phyloP scores from a whole-genome alignment of 257 asterid species.

The Ajuga chamaepitys region DNA sequence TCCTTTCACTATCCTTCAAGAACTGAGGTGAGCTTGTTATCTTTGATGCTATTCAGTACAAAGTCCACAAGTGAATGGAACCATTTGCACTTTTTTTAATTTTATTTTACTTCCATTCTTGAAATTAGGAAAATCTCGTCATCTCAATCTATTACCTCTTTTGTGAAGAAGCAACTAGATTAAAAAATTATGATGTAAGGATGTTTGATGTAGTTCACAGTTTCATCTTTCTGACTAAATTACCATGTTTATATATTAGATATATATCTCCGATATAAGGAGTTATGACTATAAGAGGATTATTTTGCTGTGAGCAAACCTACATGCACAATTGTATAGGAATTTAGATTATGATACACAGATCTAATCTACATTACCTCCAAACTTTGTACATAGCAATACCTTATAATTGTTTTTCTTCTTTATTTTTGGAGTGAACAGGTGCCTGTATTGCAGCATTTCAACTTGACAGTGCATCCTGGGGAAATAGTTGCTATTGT shows the following conservation, averaged over 20 bases:
- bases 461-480: conserved; percentile 68
- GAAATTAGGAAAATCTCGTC: background rate
- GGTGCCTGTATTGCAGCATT: conserved; percentile 60
- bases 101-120: too few relatives aligned
- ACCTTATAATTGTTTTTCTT: background rate
- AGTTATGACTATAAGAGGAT: background rate
- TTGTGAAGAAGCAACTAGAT: background rate
- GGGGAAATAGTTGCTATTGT: conserved; percentile 92
- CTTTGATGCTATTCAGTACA: background rate
- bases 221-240: background rate
- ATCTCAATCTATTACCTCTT: background rate
- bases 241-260: background rate
- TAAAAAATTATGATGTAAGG: background rate
- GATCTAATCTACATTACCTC: background rate
- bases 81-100: background rate
- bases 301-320: conserved; percentile 1
- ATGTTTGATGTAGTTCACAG: background rate
- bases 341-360: conserved; percentile 1
- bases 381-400: background rate
- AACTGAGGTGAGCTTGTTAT: conserved; percentile 40
- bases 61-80: conserved; percentile 4
- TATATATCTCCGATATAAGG: background rate
- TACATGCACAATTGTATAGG: background rate
- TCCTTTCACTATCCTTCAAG: conserved; percentile 78
- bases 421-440: conserved; percentile 27